Base-by-base conservation (phyloP, 2,329 filamentous ascomycete genomes). In the Verticillium nonalfalfae region DNA sequence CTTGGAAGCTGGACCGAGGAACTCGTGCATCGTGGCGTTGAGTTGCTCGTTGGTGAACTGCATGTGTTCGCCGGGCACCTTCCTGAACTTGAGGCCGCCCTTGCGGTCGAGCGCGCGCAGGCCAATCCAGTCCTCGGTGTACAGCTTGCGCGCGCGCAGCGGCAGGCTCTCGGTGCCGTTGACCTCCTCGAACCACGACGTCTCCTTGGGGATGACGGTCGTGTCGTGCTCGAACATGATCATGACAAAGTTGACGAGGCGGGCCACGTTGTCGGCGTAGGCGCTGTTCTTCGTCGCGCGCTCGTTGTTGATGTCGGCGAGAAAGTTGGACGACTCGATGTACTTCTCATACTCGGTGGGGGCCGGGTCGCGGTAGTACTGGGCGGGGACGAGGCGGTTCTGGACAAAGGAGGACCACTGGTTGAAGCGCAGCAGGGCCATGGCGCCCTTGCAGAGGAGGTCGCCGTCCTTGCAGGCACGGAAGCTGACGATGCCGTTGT, bases 241-340 rank as follows among this genome's bases (percentile, higher is more conserved):
- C 90, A 98, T 90, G 65, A 90, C 91, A 66, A 98, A 90, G 68
- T 89, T 89, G 69, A 90, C 85, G 71, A 99, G 73, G 38, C 70
- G 75, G 7, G 81, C 82, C 57, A 99, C 67, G 71, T 94, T 90
- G 68, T 83, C 75, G 71, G 83, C 87, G 74, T 98, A 99, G 13
- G 77, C 81, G 39, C 75, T 69, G 69, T 93, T 97, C 84, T 96
- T 96, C 60, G 78, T 64, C 57, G 66, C 66, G 11, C 93, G 84
- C 83, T 99, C 95, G 74, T 98, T 98, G 76, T 99, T 99, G 76
- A 98, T 89, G 72, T 98, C 94, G 10, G 94, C 95, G 9, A 99
- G 80, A 75, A 96, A 97, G 73, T 93, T 94, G 68, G 90, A 95
- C 71, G 86, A 74, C 66, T 88, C 85, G 21, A 98, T 83, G 72